Base-by-base conservation (phyloP, 345 rosid genomes). In the Isatis tinctoria region DNA sequence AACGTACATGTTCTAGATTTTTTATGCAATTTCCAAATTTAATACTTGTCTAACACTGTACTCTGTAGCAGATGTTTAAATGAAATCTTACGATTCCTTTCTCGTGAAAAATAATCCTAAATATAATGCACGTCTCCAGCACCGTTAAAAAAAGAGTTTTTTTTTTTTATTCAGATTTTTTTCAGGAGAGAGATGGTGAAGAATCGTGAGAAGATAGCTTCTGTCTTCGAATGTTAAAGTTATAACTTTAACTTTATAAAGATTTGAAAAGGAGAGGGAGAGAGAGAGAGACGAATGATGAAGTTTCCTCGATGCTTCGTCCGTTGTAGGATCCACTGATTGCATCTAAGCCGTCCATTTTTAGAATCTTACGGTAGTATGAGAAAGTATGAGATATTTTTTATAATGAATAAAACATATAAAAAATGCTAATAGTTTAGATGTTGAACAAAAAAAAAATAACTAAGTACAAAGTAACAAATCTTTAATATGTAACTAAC, bases 261-360 rank as follows among this genome's bases (percentile, higher is more conserved):
- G 41, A 14, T 58, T 63, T 16, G 24, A 20, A 49, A 30, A 33
- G 28, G 13, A n/a, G n/a, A n/a, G n/a, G n/a, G n/a, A n/a, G n/a
- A n/a, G 10, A 22, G 60, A 20, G 66, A 59, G 56, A 69, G 62
- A 54, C 14, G 47, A 66, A 12, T 10, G 33, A 32, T 43, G 74
- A 63, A 70, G 71, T 70, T 76, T 69, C 71, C 40, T 70, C 7
- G 70, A 61, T 62, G 70, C 20, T 69, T 54, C 64, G 11, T 69
- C 32, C 14, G 8, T 20, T 28, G 79, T 47, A 16, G 24, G 66
- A 58, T 58, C 67, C 67, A 57, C 22, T 67, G 12, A 22, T 59
- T 51, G 44, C 45, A 60, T 75, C 69, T 68, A 1, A 24, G 5
- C 56, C 74, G 74, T 68, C 74, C 74, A 60, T 41, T 51, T 33